These are phyloP conservation scores for Zoysia pacifica DNA, from an alignment of 176 grass and related monocot genomes.

Conservation along the genomic window DNA sequence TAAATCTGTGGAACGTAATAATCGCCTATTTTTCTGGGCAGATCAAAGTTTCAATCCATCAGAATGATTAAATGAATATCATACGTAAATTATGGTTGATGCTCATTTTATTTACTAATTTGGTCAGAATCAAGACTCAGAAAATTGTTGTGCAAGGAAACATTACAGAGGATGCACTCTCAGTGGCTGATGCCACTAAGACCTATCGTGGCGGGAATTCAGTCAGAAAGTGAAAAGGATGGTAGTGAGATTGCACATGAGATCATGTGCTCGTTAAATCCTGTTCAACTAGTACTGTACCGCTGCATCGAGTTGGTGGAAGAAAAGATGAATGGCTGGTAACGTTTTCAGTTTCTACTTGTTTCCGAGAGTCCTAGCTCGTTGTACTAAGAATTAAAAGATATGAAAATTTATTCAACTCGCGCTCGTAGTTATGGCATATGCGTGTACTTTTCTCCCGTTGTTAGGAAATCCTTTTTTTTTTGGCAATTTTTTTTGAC, in stretches of 20 bases:
- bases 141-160: constrained; percentile 49
- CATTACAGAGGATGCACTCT: constrained; percentile 53
- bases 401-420: not conserved
- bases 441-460: not conserved
- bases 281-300: constrained; percentile 66
- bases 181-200: constrained; percentile 86
- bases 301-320: constrained; percentile 89
- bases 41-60: constrained; percentile 11
- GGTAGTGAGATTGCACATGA: constrained; percentile 39
- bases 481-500: not conserved
- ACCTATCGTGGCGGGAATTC: constrained; percentile 44
- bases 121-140: constrained; percentile 45
- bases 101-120: constrained; percentile 18
- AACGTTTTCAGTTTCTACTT: constrained; percentile 15
- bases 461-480: not conserved
- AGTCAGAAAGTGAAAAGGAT: constrained; percentile 50
- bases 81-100: constrained; percentile 3
- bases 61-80: not conserved
- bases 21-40: not conserved
- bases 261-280: constrained; percentile 65
- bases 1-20: not conserved
- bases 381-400: not conserved
- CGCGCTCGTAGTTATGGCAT: not conserved
- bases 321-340: constrained; percentile 49
- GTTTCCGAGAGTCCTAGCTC: not conserved